Conservation (phyloP, 2,329 filamentous ascomycete species). For the Pleurostoma richardsiae region DNA sequence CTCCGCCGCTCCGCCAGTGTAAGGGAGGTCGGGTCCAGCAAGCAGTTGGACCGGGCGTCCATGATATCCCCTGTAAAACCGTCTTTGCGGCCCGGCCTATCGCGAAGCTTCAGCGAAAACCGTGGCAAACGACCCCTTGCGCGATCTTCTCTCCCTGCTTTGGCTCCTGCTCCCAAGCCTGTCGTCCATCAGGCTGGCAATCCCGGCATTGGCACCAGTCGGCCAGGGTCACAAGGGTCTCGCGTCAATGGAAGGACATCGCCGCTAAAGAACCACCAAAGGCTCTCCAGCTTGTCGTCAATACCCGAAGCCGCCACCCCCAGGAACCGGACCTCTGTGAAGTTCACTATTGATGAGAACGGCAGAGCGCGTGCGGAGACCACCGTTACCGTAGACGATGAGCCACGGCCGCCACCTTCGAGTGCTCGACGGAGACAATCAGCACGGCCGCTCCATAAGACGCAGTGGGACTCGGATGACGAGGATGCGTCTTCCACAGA, state of each 20-base stretch:
- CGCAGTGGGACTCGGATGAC: conserved; percentile 21
- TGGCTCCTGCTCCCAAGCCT: conserved; percentile 40
- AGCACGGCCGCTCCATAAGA: conserved; percentile 16
- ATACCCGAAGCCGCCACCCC: conserved; percentile 49
- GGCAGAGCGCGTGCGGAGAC: conserved; percentile 54
- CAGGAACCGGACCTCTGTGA: conserved; percentile 49
- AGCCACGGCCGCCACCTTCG: conserved; percentile 8
- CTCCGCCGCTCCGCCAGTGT: conserved; percentile 40
- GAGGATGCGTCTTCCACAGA: conserved; percentile 54
- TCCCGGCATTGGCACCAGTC: conserved; percentile 12
- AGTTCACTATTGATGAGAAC: conserved; percentile 58
- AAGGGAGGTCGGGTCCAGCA: conserved; percentile 35
- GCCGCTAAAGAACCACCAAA: conserved; percentile 46
- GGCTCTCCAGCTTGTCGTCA: conserved; percentile 47
- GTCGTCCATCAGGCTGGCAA: conserved; percentile 3
- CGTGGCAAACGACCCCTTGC: conserved; percentile 37
- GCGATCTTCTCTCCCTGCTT: conserved; percentile 35
- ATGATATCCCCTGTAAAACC: conserved; percentile 49
- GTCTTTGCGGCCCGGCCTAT: conserved; percentile 40
- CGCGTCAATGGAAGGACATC: conserved; percentile 42
- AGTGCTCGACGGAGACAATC: conserved; percentile 13
- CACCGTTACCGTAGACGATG: conserved; percentile 33
- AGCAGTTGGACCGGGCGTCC: conserved; percentile 32
- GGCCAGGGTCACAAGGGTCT: conserved; percentile 26
- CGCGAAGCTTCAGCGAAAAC: conserved; percentile 50